Evolutionary conservation across 2,329 filamentous ascomycete genomes (phyloP), one percentile per base, ranked within the genome.

Genomic region (Saccharata proteae): DNA sequence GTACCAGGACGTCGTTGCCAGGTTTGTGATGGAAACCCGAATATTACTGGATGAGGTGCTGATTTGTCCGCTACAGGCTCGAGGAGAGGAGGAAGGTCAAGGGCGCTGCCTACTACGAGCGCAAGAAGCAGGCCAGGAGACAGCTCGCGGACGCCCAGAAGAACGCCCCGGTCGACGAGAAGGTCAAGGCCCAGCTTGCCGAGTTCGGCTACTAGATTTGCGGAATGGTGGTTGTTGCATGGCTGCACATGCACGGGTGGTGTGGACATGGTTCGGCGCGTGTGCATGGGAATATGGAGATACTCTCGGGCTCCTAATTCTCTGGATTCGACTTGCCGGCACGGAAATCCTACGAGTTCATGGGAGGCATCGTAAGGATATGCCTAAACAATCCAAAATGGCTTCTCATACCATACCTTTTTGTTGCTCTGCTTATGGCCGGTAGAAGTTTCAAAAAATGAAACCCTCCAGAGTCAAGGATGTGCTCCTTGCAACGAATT

Each of bases 1-100:
- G 74, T 96, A 98, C 80, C 82, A 94, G 76, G 88, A 94, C 62
- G 86, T 98, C 59, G 90, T 98, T 69, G 80, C 79, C 57, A 85
- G 83, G 86, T 96, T 71, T 58, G 85, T 80, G 17, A 14, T 16
- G 5, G 9, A 25, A 16, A 10, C 11, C 16, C 17, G 6, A 29
- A 30, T 33, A 35, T 15, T 20, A 9, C 14, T n/a, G 26, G 16
- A 16, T 16, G 21, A 7, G 20, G 19, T 34, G 33, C 47, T 55
- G 42, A 52, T 38, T 21, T 16, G 26, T 28, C 30, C 23, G 16
- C 9, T 38, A 50, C 56, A 96, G 90, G 69, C 77, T 98, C 59
- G 90, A 98, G 77, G 90, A 98, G 77, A 78, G 88, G 69, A 83
- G 90, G 74, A 98, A 98, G 77, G 88, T 92, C 66, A 98, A 96